Percentiles rank a stretch among this genome's conserved stretches.
phyloP scores from a whole-genome alignment of 176 grass and related monocot species.

The Oryza brachyantha region DNA sequence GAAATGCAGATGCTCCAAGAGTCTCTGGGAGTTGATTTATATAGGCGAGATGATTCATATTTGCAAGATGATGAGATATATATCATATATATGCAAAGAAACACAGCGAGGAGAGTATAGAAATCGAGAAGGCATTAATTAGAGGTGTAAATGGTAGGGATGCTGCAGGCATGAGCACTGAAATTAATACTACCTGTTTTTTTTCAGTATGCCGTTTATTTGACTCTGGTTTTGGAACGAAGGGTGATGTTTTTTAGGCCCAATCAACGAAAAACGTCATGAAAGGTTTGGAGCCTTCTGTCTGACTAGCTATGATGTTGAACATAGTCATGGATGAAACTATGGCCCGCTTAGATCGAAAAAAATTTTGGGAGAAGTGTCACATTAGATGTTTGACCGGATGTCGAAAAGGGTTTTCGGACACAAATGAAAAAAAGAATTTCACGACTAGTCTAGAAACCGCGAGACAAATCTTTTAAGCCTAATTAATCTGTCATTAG shows the following conservation, averaged over 20 bases:
- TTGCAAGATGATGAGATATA: too few relatives aligned
- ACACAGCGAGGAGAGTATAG: background rate
- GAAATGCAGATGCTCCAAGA: too few relatives aligned
- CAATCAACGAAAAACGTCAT: background rate
- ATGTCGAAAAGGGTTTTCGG: too few relatives aligned
- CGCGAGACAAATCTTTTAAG: too few relatives aligned
- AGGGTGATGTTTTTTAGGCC: background rate
- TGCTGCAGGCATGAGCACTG: background rate
- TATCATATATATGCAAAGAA: background rate
- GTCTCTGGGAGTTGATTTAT: background rate
- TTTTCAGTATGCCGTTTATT: background rate
- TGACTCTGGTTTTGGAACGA: background rate
- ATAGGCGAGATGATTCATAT: background rate
- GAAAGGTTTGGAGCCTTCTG: background rate
- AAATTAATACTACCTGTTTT: background rate
- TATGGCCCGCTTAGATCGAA: too few relatives aligned
- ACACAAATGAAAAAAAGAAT: too few relatives aligned
- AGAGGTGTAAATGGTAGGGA: background rate
- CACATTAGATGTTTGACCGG: too few relatives aligned
- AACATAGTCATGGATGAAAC: background rate
- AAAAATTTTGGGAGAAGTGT: too few relatives aligned
- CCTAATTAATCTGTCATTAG: too few relatives aligned
- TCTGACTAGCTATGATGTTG: background rate
- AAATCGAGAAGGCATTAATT: background rate
- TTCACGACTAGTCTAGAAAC: too few relatives aligned